Evolutionary conservation across 2,329 filamentous ascomycete genomes (phyloP).

Genomic region (Aspergillus chevalieri): DNA sequence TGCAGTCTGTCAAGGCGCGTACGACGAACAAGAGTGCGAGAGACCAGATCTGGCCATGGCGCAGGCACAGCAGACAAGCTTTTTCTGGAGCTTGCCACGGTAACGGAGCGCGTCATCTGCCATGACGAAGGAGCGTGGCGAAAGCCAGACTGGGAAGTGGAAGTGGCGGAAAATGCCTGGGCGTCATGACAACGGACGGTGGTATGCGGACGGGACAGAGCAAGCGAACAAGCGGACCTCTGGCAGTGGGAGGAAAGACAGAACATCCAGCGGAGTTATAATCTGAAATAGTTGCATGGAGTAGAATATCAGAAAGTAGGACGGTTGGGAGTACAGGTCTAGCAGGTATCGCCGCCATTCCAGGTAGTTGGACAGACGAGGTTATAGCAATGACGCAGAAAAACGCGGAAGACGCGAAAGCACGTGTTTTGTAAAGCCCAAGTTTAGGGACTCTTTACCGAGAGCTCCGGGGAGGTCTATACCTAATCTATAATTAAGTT

Average conservation of each 20-base stretch:
- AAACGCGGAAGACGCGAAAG: too few relatives aligned
- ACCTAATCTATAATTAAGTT: too few relatives aligned
- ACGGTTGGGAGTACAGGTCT: neutral
- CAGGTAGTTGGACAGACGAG: neutral
- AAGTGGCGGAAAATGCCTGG: conserved; percentile 14
- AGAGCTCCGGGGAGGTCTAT: too few relatives aligned
- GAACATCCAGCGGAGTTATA: conserved; percentile 26
- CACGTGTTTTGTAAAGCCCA: too few relatives aligned
- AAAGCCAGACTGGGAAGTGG: conserved; percentile 5
- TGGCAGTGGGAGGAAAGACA: conserved; percentile 15
- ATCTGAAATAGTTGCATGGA: neutral
- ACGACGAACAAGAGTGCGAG: neutral
- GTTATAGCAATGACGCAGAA: neutral
- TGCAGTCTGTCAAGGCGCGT: conserved; percentile 4
- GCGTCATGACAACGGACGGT: conserved; percentile 15
- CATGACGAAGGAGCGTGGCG: conserved; percentile 21
- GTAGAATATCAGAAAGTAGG: neutral
- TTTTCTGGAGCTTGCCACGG: conserved; percentile 19
- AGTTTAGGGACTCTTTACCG: too few relatives aligned
- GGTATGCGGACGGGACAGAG: conserved; percentile 22
- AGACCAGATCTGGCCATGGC: neutral
- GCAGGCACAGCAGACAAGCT: conserved; percentile 2
- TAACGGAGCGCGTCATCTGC: conserved; percentile 20
- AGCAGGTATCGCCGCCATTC: neutral
- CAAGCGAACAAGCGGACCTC: conserved; percentile 18